Percentiles rank a stretch among this genome's conserved stretches.
Conservation (phyloP, 2,329 filamentous ascomycete species). For the Cryphonectria radicalis region DNA sequence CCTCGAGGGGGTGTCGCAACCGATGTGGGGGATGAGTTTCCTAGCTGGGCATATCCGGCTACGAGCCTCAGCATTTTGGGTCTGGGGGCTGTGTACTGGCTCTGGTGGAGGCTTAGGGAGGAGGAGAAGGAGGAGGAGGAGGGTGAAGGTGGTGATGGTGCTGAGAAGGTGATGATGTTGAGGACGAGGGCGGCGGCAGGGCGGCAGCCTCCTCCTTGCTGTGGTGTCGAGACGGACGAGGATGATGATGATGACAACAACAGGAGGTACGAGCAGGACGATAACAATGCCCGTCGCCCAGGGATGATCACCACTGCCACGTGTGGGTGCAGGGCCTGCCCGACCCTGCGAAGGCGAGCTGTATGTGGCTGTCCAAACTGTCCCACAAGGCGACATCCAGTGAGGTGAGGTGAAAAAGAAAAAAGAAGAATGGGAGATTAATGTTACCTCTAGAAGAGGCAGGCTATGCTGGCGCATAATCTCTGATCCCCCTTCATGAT, state of each 20-base stretch:
- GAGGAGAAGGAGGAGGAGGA: slow-evolving; percentile 16
- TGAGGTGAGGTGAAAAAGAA: not conserved
- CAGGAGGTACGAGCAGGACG: not conserved
- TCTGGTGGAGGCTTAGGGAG: slow-evolving; percentile 37
- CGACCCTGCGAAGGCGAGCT: slow-evolving; percentile 17
- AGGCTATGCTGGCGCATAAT: slow-evolving; percentile 2
- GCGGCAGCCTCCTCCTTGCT: not conserved
- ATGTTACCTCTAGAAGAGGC: not conserved
- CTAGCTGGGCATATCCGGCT: slow-evolving; percentile 43
- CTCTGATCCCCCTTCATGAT: not conserved
- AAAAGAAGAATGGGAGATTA: not conserved
- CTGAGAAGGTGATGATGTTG: not conserved
- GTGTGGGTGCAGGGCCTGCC: slow-evolving; percentile 23
- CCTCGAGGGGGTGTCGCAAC: slow-evolving; percentile 33
- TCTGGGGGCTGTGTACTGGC: slow-evolving; percentile 42
- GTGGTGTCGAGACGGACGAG: not conserved
- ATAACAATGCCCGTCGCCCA: not conserved
- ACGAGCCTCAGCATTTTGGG: slow-evolving; percentile 42
- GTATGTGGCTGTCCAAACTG: slow-evolving; percentile 20
- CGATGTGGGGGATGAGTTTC: slow-evolving; percentile 35
- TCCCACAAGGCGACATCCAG: slow-evolving; percentile 7
- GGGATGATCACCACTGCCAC: not conserved
- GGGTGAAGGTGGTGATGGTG: not conserved
- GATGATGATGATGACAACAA: not conserved
- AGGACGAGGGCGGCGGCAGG: not conserved